phyloP scores from a whole-genome alignment of 768 basidiomycete genomes.

The Tricholoma saponaceum region DNA sequence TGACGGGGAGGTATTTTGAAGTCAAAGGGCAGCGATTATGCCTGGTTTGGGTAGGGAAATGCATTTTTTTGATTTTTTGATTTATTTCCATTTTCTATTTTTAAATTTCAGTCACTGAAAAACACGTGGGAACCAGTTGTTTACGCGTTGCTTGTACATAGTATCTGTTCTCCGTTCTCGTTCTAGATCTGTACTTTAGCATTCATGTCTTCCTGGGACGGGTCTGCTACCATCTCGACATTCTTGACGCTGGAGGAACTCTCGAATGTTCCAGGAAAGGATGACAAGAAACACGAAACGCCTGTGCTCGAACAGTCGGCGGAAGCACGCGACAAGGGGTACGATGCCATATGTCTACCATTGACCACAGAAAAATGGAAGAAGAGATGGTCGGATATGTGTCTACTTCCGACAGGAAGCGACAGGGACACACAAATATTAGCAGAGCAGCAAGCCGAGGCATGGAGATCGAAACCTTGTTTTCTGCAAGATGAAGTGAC shows the following conservation, averaged over 20 bases:
- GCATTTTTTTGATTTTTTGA: no score
- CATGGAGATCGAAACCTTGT: constrained; percentile 79
- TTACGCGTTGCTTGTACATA: no score
- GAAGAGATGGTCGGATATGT: constrained; percentile 86
- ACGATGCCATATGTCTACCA: constrained; percentile 75
- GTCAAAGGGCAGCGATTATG: no score
- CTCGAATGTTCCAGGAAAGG: neutral
- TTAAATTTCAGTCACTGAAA: no score
- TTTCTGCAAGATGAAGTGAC: constrained; percentile 86
- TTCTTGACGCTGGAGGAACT: constrained; percentile 8
- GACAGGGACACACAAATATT: constrained; percentile 34
- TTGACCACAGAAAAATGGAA: constrained; percentile 88
- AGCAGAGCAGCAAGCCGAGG: constrained; percentile 68
- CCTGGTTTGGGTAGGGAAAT: no score
- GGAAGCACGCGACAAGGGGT: constrained; percentile 61
- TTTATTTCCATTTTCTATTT: no score
- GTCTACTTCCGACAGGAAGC: constrained; percentile 55
- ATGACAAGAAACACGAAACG: constrained; percentile 28
- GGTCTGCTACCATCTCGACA: constrained; percentile 19
- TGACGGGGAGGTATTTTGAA: no score
- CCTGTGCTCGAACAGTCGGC: constrained; percentile 48
- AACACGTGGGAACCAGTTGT: no score
- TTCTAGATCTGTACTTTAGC: no score
- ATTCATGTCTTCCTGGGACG: constrained; percentile 33
- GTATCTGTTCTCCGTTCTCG: no score